Conservation (phyloP, 1,284 basidiomycete genomes). For the Cystobasidium sp. region DNA sequence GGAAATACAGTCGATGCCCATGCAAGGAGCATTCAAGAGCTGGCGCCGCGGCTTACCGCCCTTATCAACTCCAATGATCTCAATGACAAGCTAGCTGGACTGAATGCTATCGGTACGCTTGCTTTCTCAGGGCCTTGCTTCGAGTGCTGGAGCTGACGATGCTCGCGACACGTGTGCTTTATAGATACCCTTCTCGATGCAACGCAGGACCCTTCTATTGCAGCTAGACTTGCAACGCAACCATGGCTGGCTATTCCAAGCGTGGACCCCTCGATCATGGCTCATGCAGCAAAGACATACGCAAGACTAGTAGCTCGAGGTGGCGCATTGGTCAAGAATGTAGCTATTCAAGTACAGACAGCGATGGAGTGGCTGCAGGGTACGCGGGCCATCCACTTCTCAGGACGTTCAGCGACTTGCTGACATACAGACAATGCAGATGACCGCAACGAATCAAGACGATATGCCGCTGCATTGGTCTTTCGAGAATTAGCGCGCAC, state of each 20-base stretch:
- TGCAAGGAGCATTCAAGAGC: slow-evolving; percentile 38
- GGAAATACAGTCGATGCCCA: slow-evolving; percentile 44
- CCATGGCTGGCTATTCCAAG: slow-evolving; percentile 55
- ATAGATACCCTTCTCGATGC: slow-evolving; percentile 50
- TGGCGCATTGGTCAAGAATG: slow-evolving; percentile 54
- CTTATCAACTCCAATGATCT: slow-evolving; percentile 51
- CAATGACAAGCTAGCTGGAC: slow-evolving; percentile 53
- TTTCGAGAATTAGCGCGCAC: slow-evolving; percentile 87
- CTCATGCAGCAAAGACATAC: slow-evolving; percentile 55
- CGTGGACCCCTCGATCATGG: slow-evolving; percentile 55
- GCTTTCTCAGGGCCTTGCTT: not conserved
- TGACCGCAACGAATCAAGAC: slow-evolving; percentile 65
- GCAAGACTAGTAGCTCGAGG: slow-evolving; percentile 54
- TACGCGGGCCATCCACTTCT: slow-evolving; percentile 2
- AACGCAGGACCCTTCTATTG: slow-evolving; percentile 53
- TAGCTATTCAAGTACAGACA: slow-evolving; percentile 54
- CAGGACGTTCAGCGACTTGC: not conserved
- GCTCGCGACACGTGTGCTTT: not conserved
- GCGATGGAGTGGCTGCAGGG: slow-evolving; percentile 56
- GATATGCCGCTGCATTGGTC: slow-evolving; percentile 84
- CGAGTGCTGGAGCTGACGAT: not conserved
- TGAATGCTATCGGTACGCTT: slow-evolving; percentile 52
- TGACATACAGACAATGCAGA: slow-evolving; percentile 38
- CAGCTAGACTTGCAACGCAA: slow-evolving; percentile 53
- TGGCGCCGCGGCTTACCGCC: slow-evolving; percentile 39